Evolutionary conservation across 805 yeast species (phyloP).

Genomic region (Vanderwaltozyma yarrowii): DNA sequence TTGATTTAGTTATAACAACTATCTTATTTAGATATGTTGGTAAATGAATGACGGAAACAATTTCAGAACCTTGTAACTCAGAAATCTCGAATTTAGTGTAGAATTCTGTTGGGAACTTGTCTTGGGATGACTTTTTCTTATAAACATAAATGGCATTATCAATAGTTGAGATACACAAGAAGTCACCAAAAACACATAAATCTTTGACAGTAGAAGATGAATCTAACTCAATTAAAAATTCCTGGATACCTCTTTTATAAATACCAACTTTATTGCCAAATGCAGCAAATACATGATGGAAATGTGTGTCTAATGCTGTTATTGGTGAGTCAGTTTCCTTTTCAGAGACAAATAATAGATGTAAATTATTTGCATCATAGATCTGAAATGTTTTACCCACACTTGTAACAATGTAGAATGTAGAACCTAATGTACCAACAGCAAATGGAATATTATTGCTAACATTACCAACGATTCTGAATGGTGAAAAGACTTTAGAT

Average conservation of each 20-base stretch:
- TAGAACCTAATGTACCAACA: constrained; percentile 76
- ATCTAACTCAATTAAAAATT: constrained; percentile 28
- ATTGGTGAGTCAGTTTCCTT: constrained; percentile 64
- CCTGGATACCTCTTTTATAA: constrained; percentile 69
- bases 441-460: constrained; percentile 80
- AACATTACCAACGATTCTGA: constrained; percentile 85
- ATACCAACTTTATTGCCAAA: constrained; percentile 65
- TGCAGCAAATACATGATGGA: constrained; percentile 74
- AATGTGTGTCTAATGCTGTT: constrained; percentile 64
- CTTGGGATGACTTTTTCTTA: constrained; percentile 32
- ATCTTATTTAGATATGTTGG: constrained; percentile 90
- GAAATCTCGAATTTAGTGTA: constrained; percentile 55
- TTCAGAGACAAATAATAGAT: constrained; percentile 75
- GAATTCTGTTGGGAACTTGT: constrained; percentile 45
- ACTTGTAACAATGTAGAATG: constrained; percentile 79
- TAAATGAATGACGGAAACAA: constrained; percentile 55
- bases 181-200: constrained; percentile 67
- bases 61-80: constrained; percentile 51
- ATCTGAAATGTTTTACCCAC: constrained; percentile 89
- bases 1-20: constrained; percentile 64
- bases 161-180: constrained; percentile 46
- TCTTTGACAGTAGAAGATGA: constrained; percentile 34
- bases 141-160: constrained; percentile 42
- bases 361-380: constrained; percentile 81
- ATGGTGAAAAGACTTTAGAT: constrained; percentile 73